Percentiles rank a stretch among this genome's conserved stretches.
These are phyloP conservation scores for Zygoascus ofunaensis DNA, from an alignment of 805 yeast species.

Conservation along the genomic window DNA sequence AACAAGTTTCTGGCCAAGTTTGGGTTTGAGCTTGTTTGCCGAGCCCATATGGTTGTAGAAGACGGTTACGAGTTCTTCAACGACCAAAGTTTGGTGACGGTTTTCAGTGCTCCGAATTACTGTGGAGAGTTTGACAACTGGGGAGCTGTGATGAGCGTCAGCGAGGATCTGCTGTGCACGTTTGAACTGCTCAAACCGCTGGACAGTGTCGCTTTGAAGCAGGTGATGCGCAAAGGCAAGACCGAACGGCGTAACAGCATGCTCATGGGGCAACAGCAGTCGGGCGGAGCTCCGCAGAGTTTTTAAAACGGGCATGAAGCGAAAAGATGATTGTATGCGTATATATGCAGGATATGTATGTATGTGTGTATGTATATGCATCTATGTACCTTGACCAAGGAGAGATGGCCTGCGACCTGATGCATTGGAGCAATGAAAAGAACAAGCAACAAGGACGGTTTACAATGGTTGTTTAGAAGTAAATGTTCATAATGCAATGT, in stretches of 20 bases:
- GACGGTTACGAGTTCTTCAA: constrained; percentile 74
- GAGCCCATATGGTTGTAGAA: constrained; percentile 85
- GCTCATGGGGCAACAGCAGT: constrained; percentile 7
- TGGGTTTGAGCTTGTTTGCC: constrained; percentile 70
- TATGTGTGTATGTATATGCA: background rate
- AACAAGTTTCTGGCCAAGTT: constrained; percentile 66
- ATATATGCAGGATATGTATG: background rate
- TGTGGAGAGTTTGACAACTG: constrained; percentile 85
- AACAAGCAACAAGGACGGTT: too few species aligned
- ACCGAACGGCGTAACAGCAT: constrained; percentile 54
- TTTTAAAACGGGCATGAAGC: constrained; percentile 4
- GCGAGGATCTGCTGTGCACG: constrained; percentile 84
- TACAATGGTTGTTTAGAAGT: too few species aligned
- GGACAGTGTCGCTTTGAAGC: constrained; percentile 86
- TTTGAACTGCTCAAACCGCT: constrained; percentile 91
- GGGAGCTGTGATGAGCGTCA: constrained; percentile 98
- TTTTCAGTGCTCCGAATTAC: constrained; percentile 67
- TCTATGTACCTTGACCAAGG: background rate
- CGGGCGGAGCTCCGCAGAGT: constrained; percentile 13
- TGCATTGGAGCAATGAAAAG: too few species aligned
- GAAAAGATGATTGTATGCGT: background rate
- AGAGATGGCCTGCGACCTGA: too few species aligned
- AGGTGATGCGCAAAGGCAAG: constrained; percentile 89
- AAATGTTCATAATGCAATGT: too few species aligned
- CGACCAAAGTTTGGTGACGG: constrained; percentile 62